Evolutionary conservation across 352 stramenopile species (phyloP).

Genomic region (Achlya hypogyna): DNA sequence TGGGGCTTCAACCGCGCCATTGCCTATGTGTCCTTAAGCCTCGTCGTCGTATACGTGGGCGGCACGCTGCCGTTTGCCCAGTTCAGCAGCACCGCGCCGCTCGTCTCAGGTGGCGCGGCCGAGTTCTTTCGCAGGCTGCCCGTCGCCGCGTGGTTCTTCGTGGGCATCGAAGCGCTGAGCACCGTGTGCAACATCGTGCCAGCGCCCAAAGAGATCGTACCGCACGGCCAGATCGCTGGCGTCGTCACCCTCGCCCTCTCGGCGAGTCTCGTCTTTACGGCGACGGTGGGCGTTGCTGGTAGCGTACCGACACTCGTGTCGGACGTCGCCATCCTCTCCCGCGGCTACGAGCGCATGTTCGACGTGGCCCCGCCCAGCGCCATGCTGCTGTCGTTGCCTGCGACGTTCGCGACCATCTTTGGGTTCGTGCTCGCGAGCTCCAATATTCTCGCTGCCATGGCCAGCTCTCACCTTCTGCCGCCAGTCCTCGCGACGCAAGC

Average conservation of each 20-base stretch:
- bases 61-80: conserved; percentile 26
- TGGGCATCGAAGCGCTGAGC: conserved; percentile 33
- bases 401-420: conserved; percentile 41
- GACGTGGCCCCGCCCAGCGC: conserved; percentile 17
- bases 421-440: conserved; percentile 51
- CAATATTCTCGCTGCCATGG: conserved; percentile 42
- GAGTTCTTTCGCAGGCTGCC: conserved; percentile 31
- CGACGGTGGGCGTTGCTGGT: conserved; percentile 27
- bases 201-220: conserved; percentile 14
- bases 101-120: not conserved
- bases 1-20: conserved; percentile 36
- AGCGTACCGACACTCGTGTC: conserved; percentile 22
- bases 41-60: conserved; percentile 34
- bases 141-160: conserved; percentile 37
- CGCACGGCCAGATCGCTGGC: conserved; percentile 6
- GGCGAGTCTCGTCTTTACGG: conserved; percentile 29
- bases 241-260: conserved; percentile 34
- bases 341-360: conserved; percentile 28
- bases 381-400: conserved; percentile 34
- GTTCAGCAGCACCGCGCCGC: conserved; percentile 17
- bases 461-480: conserved; percentile 32
- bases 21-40: conserved; percentile 25
- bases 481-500: conserved; percentile 21
- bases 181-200: conserved; percentile 22
- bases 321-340: conserved; percentile 22